Evolutionary conservation across 108 stramenopile species (phyloP).

Genomic region (Skeletonema potamos): DNA sequence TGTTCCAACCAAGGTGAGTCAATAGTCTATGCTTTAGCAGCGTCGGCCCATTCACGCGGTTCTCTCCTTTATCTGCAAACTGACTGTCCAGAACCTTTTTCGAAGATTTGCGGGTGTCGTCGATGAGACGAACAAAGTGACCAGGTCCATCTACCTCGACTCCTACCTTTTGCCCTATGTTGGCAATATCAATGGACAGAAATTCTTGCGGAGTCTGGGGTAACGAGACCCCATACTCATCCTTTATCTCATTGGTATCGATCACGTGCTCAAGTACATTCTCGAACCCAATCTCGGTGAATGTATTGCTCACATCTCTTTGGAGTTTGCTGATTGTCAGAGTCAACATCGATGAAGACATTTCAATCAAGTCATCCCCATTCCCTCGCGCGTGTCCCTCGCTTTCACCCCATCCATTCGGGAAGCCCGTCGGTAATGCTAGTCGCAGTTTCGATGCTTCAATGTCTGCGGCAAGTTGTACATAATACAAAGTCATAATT

Average conservation of each 20-base stretch:
- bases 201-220: constrained; percentile 49
- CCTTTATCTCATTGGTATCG: constrained; percentile 45
- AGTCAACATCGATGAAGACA: constrained; percentile 38
- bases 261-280: constrained; percentile 72
- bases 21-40: constrained; percentile 68
- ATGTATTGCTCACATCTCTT: constrained; percentile 51
- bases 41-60: constrained; percentile 72
- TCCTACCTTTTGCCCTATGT: constrained; percentile 58
- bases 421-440: constrained; percentile 64
- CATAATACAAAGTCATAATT: constrained; percentile 49
- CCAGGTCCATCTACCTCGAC: constrained; percentile 88
- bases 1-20: constrained; percentile 67
- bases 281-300: constrained; percentile 69
- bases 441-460: constrained; percentile 48
- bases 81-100: neutral
- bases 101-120: constrained; percentile 18
- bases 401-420: constrained; percentile 58
- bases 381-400: constrained; percentile 8
- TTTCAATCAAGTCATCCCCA: constrained; percentile 39
- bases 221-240: constrained; percentile 47
- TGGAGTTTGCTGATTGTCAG: constrained; percentile 71
- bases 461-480: constrained; percentile 62
- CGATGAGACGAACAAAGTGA: constrained; percentile 73
- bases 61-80: constrained; percentile 34
- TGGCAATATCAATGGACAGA: constrained; percentile 76